Conservation (phyloP, 2,329 filamentous ascomycete species). For the Fonsecaea nubica region DNA sequence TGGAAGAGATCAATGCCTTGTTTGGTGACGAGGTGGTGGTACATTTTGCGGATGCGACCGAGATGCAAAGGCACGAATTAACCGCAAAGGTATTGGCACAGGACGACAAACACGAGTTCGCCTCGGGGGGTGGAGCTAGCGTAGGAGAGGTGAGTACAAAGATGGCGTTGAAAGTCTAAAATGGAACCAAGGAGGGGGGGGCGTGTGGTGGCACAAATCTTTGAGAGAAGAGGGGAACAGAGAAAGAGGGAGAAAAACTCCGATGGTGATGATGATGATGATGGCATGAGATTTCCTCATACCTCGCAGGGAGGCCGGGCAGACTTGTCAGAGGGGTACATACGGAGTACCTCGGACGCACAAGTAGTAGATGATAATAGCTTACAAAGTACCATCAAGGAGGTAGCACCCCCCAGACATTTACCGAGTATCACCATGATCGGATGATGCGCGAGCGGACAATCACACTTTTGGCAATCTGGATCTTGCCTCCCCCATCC, state of each 20-base stretch:
- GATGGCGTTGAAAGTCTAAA: constrained; percentile 25
- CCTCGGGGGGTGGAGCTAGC: constrained; percentile 9
- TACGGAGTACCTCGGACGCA: background rate
- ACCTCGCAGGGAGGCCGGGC: background rate
- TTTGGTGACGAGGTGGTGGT: constrained; percentile 35
- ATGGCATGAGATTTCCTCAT: constrained; percentile 8
- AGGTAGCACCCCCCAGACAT: background rate
- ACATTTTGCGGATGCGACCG: constrained; percentile 42
- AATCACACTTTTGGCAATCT: constrained; percentile 1
- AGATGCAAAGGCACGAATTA: constrained; percentile 41
- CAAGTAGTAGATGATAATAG: too few species aligned
- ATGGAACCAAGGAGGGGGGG: background rate
- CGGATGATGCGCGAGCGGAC: constrained; percentile 10
- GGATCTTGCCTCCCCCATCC: background rate
- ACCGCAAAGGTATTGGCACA: constrained; percentile 28
- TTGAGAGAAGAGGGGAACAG: background rate
- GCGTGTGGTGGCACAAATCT: constrained; percentile 1
- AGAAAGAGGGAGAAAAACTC: background rate
- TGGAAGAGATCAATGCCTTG: constrained; percentile 37
- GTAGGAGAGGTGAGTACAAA: constrained; percentile 7
- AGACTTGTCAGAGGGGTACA: background rate
- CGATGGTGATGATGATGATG: background rate
- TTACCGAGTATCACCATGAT: constrained; percentile 6
- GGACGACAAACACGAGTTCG: constrained; percentile 27
- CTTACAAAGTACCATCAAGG: background rate